Evolutionary conservation across 1,284 basidiomycete genomes (phyloP), one percentile per base, ranked within the genome.

Genomic region (Heterobasidion annosum): DNA sequence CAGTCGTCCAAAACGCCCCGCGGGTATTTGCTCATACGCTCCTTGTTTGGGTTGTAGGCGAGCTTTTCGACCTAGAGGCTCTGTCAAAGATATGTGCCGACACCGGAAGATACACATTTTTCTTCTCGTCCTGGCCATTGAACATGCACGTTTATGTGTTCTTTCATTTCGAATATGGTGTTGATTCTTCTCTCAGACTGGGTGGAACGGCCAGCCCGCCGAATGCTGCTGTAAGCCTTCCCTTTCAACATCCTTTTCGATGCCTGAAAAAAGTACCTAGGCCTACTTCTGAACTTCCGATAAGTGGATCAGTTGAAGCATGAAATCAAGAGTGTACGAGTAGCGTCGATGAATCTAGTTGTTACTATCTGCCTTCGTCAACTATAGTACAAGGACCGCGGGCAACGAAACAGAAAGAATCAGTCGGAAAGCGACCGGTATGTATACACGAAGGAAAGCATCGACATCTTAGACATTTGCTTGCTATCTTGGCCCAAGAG

Each of bases 81-180:
- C 68, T 87, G 1, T 77, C 82, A 12, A 67, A 77, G 55, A 70
- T 71, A 1, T 86, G 82, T 62, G 76, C 75, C 8, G 74, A 77
- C 58, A 77, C 76, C 1, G 75, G 76, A 3, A 68, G 83, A 60
- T 85, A 85, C 64, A 83, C 79, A 8, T 86, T 87, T 87, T 40
- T 85, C 70, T 83, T 86, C 66, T 76, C 82, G 0, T 87, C 84
- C 4, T 87, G 83, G 85, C 83, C 85, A 1, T 66, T 87, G 61
- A 78, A 85, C 61, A 78, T 85, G 83, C 85, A 63, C 63, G 82
- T 68, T 7, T 45, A 35, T 15, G 46, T 43, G 4, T 18, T 16
- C 13, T 34, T 13, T 34, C 18, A 13, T 40, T 9, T 25, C 33
- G 25, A 19, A 19, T 25, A 34, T n/a, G 9, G 19, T 5, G 44